These are phyloP conservation scores for Fusarium sambucinum DNA, from an alignment of 2,329 filamentous ascomycete genomes.

Conservation along the genomic window DNA sequence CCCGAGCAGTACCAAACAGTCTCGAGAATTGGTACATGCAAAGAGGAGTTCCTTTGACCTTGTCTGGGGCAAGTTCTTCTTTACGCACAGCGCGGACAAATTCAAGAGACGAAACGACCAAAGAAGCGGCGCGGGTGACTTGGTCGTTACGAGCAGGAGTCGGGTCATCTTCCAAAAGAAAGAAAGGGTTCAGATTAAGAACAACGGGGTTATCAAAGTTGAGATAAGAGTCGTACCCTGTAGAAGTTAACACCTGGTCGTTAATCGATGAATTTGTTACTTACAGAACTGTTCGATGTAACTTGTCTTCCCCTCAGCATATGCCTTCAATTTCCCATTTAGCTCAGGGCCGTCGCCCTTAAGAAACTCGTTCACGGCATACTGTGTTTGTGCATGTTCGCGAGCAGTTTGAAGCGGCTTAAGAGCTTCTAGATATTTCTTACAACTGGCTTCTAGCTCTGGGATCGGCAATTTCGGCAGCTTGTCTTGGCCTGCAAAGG, in stretches of 20 bases:
- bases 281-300: conserved; percentile 99
- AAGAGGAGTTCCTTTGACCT: conserved; percentile 82
- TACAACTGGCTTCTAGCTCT: conserved; percentile 81
- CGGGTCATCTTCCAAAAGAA: conserved; percentile 95
- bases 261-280: not conserved
- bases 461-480: conserved; percentile 94
- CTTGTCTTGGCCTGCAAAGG: conserved; percentile 88
- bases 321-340: conserved; percentile 89
- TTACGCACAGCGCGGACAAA: conserved; percentile 94
- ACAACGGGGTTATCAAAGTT: conserved; percentile 99
- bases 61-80: conserved; percentile 93
- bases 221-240: conserved; percentile 98
- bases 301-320: conserved; percentile 90
- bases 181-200: conserved; percentile 97
- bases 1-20: conserved; percentile 92
- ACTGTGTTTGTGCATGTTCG: conserved; percentile 85
- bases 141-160: conserved; percentile 97
- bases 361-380: conserved; percentile 86
- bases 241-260: conserved; percentile 18
- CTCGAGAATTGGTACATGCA: conserved; percentile 99
- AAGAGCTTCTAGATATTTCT: conserved; percentile 82
- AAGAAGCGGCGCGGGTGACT: conserved; percentile 90
- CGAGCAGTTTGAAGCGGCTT: conserved; percentile 83
- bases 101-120: conserved; percentile 88
- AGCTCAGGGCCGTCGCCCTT: conserved; percentile 83